A percentile compares a stretch with the other conserved stretches of the same genome.
Evolutionary conservation across 257 asterid genomes (phyloP).

Genomic region (Prunella vulgaris): DNA sequence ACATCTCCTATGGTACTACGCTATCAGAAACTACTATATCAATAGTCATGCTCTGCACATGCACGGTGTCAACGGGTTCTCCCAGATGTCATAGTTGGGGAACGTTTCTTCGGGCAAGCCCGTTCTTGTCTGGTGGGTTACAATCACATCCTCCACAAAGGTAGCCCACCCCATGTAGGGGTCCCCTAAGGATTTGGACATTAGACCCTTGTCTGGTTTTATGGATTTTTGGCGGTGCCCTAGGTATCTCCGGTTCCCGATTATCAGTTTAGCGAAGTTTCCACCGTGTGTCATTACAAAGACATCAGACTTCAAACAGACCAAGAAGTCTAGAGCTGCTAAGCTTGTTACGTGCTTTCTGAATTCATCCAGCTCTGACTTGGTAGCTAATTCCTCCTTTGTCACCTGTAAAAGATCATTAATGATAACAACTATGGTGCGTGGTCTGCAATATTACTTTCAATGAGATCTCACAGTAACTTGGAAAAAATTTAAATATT

Average conservation of each 20-base stretch:
- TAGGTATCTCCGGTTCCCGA: slow-evolving; percentile 79
- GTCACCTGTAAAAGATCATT: slow-evolving; percentile 58
- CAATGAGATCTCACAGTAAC: too few relatives aligned
- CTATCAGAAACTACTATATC: slow-evolving; percentile 13
- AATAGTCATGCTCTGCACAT: slow-evolving; percentile 79
- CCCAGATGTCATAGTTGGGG: slow-evolving; percentile 98
- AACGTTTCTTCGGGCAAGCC: slow-evolving; percentile 96
- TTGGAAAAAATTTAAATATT: not conserved
- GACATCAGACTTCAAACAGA: slow-evolving; percentile 90
- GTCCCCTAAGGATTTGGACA: slow-evolving; percentile 97
- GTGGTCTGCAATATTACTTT: too few relatives aligned
- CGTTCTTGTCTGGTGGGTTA: slow-evolving; percentile 86
- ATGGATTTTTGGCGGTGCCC: slow-evolving; percentile 91
- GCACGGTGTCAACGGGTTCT: slow-evolving; percentile 94
- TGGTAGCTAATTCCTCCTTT: slow-evolving; percentile 84
- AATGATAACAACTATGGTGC: too few relatives aligned
- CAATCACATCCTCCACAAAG: slow-evolving; percentile 78
- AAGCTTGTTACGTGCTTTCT: slow-evolving; percentile 95
- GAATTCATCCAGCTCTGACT: slow-evolving; percentile 73
- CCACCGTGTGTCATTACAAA: slow-evolving; percentile 99
- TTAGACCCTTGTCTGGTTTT: slow-evolving; percentile 93
- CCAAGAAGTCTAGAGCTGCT: slow-evolving; percentile 98
- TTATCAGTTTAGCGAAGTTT: slow-evolving; percentile 88
- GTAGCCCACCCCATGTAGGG: slow-evolving; percentile 99
- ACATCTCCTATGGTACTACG: slow-evolving; percentile 20